phyloP scores from a whole-genome alignment of 2,329 filamentous ascomycete species.

The Septoria petroselini region DNA sequence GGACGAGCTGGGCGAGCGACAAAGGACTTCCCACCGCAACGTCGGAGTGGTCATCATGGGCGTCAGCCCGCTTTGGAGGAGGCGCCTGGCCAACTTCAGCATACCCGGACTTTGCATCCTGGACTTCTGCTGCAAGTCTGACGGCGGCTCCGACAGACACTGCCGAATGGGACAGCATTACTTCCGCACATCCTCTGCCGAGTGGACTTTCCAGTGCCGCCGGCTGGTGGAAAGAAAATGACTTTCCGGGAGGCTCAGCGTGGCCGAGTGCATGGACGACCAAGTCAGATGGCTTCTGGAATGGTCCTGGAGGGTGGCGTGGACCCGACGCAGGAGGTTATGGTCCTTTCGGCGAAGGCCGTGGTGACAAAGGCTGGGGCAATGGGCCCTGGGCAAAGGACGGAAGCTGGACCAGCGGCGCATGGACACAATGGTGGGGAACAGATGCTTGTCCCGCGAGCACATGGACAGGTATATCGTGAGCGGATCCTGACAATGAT shows the following conservation, averaged over 20 bases:
- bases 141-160: slow-evolving; percentile 31
- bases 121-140: slow-evolving; percentile 29
- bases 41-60: slow-evolving; percentile 31
- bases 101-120: slow-evolving; percentile 24
- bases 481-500: neutral
- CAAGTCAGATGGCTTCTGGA: slow-evolving; percentile 14
- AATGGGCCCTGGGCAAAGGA: slow-evolving; percentile 31
- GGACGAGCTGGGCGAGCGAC: slow-evolving; percentile 25
- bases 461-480: slow-evolving; percentile 35
- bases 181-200: slow-evolving; percentile 33
- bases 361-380: slow-evolving; percentile 32
- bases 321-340: slow-evolving; percentile 18
- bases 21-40: slow-evolving; percentile 30
- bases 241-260: slow-evolving; percentile 22
- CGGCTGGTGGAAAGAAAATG: slow-evolving; percentile 20
- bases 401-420: slow-evolving; percentile 35
- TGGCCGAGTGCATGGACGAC: slow-evolving; percentile 26
- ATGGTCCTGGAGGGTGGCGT: slow-evolving; percentile 16
- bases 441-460: slow-evolving; percentile 34
- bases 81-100: slow-evolving; percentile 18
- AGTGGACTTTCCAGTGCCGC: slow-evolving; percentile 26
- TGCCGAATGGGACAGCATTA: slow-evolving; percentile 32
- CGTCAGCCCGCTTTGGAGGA: slow-evolving; percentile 28
- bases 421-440: slow-evolving; percentile 41
- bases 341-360: slow-evolving; percentile 31